phyloP scores from a whole-genome alignment of 768 basidiomycete species.

The Boletus subcaerulescens region DNA sequence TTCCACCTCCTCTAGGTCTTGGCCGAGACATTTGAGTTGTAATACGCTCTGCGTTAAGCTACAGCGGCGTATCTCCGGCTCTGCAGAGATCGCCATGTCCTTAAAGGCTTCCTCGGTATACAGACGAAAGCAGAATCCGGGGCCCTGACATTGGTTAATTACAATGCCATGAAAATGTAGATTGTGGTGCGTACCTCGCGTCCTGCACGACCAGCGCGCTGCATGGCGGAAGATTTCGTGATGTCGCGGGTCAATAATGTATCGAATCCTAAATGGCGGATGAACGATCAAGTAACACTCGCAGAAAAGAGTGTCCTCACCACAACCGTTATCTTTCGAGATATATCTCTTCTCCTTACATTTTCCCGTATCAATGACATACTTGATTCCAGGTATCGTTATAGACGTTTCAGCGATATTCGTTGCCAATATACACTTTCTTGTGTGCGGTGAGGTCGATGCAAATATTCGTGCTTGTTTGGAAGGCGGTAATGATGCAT shows the following conservation, averaged over 20 bases:
- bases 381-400: slow-evolving; percentile 93
- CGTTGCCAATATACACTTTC: slow-evolving; percentile 94
- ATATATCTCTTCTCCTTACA: slow-evolving; percentile 93
- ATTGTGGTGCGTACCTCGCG: slow-evolving; percentile 59
- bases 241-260: slow-evolving; percentile 79
- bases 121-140: slow-evolving; percentile 86
- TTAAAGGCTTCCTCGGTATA: slow-evolving; percentile 84
- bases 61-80: slow-evolving; percentile 90
- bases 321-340: slow-evolving; percentile 64
- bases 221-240: slow-evolving; percentile 86
- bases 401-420: slow-evolving; percentile 99
- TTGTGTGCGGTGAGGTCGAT: slow-evolving; percentile 57
- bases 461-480: slow-evolving; percentile 80
- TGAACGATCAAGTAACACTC: background rate
- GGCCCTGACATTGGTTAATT: slow-evolving; percentile 45
- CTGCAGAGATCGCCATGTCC: slow-evolving; percentile 58
- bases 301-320: slow-evolving; percentile 32
- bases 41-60: slow-evolving; percentile 81
- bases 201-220: slow-evolving; percentile 95
- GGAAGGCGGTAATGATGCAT: slow-evolving; percentile 75
- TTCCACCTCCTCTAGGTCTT: slow-evolving; percentile 76
- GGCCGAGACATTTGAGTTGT: slow-evolving; percentile 80
- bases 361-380: slow-evolving; percentile 94
- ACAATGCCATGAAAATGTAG: background rate
- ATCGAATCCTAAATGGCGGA: slow-evolving; percentile 68